Base-by-base conservation (phyloP, 352 stramenopile genomes). In the Phytophthora palmivora region DNA sequence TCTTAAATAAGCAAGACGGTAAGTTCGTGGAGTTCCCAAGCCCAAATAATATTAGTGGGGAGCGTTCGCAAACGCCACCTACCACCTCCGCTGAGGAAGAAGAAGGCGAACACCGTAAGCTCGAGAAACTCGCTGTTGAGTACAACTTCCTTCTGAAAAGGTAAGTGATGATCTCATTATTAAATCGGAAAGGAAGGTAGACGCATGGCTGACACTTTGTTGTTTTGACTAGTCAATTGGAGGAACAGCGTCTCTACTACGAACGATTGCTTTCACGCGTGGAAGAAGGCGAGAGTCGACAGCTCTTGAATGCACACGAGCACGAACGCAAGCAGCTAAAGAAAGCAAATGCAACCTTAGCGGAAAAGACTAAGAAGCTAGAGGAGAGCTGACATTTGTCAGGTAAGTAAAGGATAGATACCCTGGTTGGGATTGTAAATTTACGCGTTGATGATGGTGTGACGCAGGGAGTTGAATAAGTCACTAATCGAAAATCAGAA, bases 71-170 rank as follows among this genome's bases (percentile, higher is more conserved):
- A 57, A 72, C 78, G 26, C 83, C 84, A 9, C 84, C 84, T 8
- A 67, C 66, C 4, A 91, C 82, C 14, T 70, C 76, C 6, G 85
- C 78, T 7, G 84, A 97, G 58, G 89, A 98, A 50, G 94, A 97
- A 62, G 94, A 97, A 68, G 79, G 88, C 1, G 82, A 98, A 43
- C 95, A 98, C 72, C 77, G 81, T 10, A 99, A 99, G 75, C 78
- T 98, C 10, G 96, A 99, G 67, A 97, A 97, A 36, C 89, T 98
- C 33, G 95, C 95, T 0, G 79, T 91, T 32, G 95, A 99, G 80
- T 99, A 99, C 74, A 98, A 98, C 45, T 97, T 95, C 39, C 60
- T 99, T 37, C 71, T 99, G 22, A 98, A 97, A 48, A 98, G 87
- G 86, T 93, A 59, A 1, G 44, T 3, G 49, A 15, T 42, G 43